Percentiles rank a stretch among this genome's conserved stretches.
Evolutionary conservation across 495 filamentous ascomycete species (phyloP).

Genomic region (Astrothelium subdiscretum): DNA sequence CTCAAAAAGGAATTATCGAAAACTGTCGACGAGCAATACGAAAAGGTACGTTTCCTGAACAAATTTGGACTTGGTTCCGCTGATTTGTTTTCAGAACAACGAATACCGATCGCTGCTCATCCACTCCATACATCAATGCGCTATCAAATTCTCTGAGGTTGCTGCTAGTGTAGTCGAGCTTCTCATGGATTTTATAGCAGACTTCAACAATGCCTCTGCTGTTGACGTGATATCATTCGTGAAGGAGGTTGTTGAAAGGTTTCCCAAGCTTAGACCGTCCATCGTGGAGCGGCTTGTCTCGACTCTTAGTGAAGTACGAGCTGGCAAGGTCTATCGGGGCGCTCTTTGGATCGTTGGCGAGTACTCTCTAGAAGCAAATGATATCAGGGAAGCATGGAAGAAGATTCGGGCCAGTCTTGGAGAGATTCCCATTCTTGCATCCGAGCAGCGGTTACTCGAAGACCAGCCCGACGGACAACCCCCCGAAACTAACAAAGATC

Average conservation of each 20-base stretch:
- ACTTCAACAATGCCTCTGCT: conserved; percentile 93
- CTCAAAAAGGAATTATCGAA: conserved; percentile 96
- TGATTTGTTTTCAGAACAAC: conserved; percentile 48
- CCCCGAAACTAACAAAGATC: conserved; percentile 51
- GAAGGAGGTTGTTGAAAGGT: conserved; percentile 98
- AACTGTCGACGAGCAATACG: conserved; percentile 96
- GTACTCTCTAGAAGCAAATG: conserved; percentile 83
- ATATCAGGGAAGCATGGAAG: conserved; percentile 97
- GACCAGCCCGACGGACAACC: conserved; percentile 60
- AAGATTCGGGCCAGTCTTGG: conserved; percentile 85
- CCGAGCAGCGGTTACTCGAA: conserved; percentile 83
- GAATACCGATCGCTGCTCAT: conserved; percentile 95
- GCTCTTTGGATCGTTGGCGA: conserved; percentile 97
- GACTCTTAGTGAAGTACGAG: conserved; percentile 84
- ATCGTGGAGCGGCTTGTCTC: conserved; percentile 84
- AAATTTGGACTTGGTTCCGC: neutral
- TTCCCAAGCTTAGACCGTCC: conserved; percentile 73
- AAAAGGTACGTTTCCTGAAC: conserved; percentile 47
- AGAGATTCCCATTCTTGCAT: conserved; percentile 93
- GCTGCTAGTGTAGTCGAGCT: conserved; percentile 92
- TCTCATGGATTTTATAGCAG: conserved; percentile 98
- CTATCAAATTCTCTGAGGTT: conserved; percentile 97
- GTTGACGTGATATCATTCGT: conserved; percentile 98
- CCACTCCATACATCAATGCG: conserved; percentile 93
- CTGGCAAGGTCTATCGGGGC: conserved; percentile 94